These are phyloP conservation scores for Chlorella sp. DNA, from an alignment of 139 green algal species.

Conservation along the genomic window DNA sequence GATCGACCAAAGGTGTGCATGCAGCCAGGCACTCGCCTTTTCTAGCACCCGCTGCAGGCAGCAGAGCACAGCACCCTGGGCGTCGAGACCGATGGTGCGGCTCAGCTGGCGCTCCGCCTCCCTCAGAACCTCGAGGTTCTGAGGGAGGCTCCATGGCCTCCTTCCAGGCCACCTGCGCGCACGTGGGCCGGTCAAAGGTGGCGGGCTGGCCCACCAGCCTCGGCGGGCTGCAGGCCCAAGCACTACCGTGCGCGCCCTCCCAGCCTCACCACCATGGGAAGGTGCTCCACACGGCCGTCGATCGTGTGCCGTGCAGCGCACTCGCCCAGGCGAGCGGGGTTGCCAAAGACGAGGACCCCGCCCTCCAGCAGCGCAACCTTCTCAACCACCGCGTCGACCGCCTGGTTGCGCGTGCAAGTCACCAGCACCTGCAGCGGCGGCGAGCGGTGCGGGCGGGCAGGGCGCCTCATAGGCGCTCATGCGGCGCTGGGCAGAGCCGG, in stretches of 20 bases:
- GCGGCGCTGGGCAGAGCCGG: too few species aligned
- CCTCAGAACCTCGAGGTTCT: not conserved
- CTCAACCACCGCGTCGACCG: conserved; percentile 6
- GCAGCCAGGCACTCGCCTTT: too few species aligned
- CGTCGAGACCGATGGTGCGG: too few species aligned
- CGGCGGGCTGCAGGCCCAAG: too few species aligned
- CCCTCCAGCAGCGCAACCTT: not conserved
- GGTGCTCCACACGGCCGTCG: not conserved
- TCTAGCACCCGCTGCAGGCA: too few species aligned
- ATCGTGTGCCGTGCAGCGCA: not conserved
- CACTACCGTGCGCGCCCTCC: too few species aligned
- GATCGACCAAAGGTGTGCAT: too few species aligned
- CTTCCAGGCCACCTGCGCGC: not conserved
- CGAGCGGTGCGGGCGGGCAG: too few species aligned
- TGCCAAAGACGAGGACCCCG: not conserved
- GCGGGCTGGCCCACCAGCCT: too few species aligned
- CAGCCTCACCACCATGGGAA: not conserved
- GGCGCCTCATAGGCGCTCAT: too few species aligned
- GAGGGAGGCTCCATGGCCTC: too few species aligned
- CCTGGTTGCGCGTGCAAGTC: conserved; percentile 1
- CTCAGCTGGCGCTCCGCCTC: not conserved
- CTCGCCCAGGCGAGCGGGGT: not conserved
- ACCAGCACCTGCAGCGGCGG: not conserved
- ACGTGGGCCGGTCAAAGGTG: not conserved
- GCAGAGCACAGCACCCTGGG: too few species aligned